Conservation (phyloP, 108 stramenopile genomes). For the Fragilaria crotonensis region DNA sequence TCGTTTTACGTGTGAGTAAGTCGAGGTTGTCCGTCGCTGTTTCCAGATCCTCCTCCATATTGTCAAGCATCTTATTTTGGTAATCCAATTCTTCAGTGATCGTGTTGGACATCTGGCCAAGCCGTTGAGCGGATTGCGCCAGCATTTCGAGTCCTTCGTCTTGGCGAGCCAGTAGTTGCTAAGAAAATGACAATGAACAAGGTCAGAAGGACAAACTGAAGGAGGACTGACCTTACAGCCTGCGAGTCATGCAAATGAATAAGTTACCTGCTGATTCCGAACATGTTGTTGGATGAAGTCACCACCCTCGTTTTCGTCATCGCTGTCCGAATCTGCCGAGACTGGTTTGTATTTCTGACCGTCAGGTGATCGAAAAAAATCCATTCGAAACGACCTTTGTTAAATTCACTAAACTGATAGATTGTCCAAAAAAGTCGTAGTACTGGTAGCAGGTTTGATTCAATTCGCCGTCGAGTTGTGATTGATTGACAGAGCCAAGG, state of each 20-base stretch:
- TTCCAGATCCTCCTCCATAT: slow-evolving; percentile 85
- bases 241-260: slow-evolving; percentile 1
- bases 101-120: slow-evolving; percentile 70
- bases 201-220: not conserved
- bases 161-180: slow-evolving; percentile 63
- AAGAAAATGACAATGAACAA: not conserved
- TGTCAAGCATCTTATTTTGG: slow-evolving; percentile 88
- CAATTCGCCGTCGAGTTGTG: too few species aligned
- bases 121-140: slow-evolving; percentile 55
- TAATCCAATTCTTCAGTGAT: slow-evolving; percentile 81
- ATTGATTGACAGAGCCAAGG: too few species aligned
- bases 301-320: slow-evolving; percentile 13
- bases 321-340: slow-evolving; percentile 6
- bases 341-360: not conserved
- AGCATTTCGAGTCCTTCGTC: slow-evolving; percentile 80
- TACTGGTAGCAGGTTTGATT: too few species aligned
- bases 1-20: slow-evolving; percentile 79
- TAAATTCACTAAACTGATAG: too few species aligned
- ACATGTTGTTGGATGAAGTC: slow-evolving; percentile 34
- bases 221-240: not conserved
- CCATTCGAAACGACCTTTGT: too few species aligned
- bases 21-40: slow-evolving; percentile 68
- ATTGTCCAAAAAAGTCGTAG: too few species aligned
- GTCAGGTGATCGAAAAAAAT: not conserved
- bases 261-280: slow-evolving; percentile 40